phyloP scores from a whole-genome alignment of 2,329 filamentous ascomycete species.

The Blastomyces emzantsi region DNA sequence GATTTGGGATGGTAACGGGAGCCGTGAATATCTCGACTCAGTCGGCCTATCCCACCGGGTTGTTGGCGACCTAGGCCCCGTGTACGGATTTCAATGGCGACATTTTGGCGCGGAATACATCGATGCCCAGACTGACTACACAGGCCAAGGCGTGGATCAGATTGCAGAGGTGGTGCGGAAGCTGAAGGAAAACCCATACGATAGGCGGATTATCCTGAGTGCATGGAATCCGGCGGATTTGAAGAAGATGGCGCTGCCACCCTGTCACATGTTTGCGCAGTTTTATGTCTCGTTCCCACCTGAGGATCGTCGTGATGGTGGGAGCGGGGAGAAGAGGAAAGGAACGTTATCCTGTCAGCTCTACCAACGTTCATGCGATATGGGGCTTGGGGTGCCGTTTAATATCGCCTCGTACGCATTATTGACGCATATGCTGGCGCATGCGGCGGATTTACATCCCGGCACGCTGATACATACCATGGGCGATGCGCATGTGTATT shows the following conservation, averaged over 20 bases:
- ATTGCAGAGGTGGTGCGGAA: constrained; percentile 84
- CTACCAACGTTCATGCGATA: constrained; percentile 92
- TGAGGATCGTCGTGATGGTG: constrained; percentile 22
- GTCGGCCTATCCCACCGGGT: constrained; percentile 73
- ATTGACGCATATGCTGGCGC: constrained; percentile 89
- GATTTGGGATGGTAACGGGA: constrained; percentile 98
- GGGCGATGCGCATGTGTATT: constrained; percentile 96
- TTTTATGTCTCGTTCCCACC: constrained; percentile 77
- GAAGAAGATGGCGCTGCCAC: constrained; percentile 80
- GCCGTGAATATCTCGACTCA: constrained; percentile 77
- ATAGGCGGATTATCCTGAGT: constrained; percentile 78
- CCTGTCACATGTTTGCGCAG: constrained; percentile 96
- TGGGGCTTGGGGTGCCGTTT: constrained; percentile 95
- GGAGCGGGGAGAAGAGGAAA: constrained; percentile 31
- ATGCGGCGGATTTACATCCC: constrained; percentile 72
- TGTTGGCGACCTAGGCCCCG: constrained; percentile 83
- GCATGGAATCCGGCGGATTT: constrained; percentile 92
- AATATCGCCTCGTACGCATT: constrained; percentile 95
- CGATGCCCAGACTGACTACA: constrained; percentile 71
- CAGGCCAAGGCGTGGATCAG: constrained; percentile 84
- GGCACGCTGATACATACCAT: constrained; percentile 89
- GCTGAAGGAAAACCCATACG: constrained; percentile 72
- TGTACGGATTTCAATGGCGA: constrained; percentile 98
- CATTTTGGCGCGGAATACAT: constrained; percentile 92
- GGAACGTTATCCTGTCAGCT: constrained; percentile 78